These are phyloP conservation scores for Hymenotorrendiella dingleyae DNA, from an alignment of 2,329 filamentous ascomycete genomes.

Conservation along the genomic window DNA sequence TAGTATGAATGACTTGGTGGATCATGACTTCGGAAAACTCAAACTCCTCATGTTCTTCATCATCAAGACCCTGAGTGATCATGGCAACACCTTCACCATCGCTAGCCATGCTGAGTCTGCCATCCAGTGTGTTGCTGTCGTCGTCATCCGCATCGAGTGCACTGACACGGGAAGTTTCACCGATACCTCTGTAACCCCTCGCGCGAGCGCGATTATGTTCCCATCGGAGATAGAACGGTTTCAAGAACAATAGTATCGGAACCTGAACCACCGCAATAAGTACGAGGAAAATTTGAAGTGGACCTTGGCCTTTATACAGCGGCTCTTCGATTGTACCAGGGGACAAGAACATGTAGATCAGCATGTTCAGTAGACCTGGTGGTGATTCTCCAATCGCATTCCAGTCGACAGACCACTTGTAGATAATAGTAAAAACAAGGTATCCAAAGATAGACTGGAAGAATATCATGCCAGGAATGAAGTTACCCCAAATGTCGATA, in stretches of 20 bases:
- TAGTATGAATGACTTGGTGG: constrained; percentile 97
- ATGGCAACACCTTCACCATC: constrained; percentile 80
- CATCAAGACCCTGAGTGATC: constrained; percentile 78
- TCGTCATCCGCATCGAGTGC: constrained; percentile 87
- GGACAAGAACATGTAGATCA: constrained; percentile 98
- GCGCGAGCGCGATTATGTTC: constrained; percentile 88
- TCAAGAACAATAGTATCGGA: constrained; percentile 84
- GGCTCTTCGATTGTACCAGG: constrained; percentile 69
- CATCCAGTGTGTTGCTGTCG: constrained; percentile 51
- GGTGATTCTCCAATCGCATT: constrained; percentile 55
- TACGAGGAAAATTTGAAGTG: constrained; percentile 71
- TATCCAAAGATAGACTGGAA: constrained; percentile 99
- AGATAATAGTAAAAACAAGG: constrained; percentile 86
- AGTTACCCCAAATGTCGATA: constrained; percentile 96
- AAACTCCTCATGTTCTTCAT: constrained; percentile 91
- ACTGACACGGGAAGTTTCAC: constrained; percentile 80
- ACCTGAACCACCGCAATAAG: constrained; percentile 82
- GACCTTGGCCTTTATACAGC: constrained; percentile 71
- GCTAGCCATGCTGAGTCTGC: constrained; percentile 62
- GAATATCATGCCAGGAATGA: constrained; percentile 97
- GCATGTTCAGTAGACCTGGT: constrained; percentile 92
- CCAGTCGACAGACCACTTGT: constrained; percentile 97
- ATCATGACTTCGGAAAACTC: constrained; percentile 98
- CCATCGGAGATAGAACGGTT: constrained; percentile 90
- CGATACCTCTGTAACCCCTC: constrained; percentile 86